Conservation (phyloP, 1,284 basidiomycete genomes). For the Rhodotorula sp. region DNA sequence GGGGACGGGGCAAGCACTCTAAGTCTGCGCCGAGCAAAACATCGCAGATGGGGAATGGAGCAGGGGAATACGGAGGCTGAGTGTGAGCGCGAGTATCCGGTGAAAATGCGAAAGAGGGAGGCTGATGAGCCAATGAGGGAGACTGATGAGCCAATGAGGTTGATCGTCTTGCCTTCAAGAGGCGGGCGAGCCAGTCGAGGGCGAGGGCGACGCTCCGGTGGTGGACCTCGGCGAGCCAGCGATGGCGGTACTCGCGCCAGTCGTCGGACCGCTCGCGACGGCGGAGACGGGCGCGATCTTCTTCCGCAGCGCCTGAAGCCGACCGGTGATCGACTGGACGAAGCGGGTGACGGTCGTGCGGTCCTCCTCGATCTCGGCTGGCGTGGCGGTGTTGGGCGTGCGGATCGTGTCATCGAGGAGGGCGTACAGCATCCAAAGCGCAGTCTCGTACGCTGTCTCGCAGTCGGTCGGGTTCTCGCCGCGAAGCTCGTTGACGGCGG, state of each 20-base stretch:
- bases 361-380: slow-evolving; percentile 70
- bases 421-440: slow-evolving; percentile 85
- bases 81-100: too few relatives aligned
- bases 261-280: background rate
- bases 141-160: too few relatives aligned
- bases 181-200: too few relatives aligned
- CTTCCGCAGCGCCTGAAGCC: slow-evolving; percentile 29
- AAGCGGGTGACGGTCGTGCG: slow-evolving; percentile 71
- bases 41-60: too few relatives aligned
- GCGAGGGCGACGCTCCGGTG: too few relatives aligned
- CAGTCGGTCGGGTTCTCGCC: slow-evolving; percentile 74
- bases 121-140: too few relatives aligned
- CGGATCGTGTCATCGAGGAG: slow-evolving; percentile 79
- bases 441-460: slow-evolving; percentile 90
- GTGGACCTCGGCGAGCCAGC: background rate
- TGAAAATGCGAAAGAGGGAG: too few relatives aligned
- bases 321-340: slow-evolving; percentile 32
- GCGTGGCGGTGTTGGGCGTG: slow-evolving; percentile 58
- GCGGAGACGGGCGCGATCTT: slow-evolving; percentile 21
- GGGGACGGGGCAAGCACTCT: too few relatives aligned
- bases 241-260: background rate
- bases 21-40: too few relatives aligned
- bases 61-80: too few relatives aligned
- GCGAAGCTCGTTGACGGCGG: slow-evolving; percentile 84
- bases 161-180: too few relatives aligned